These are phyloP conservation scores for Sporothrix phasma DNA, from an alignment of 2,329 filamentous ascomycete species.

Conservation along the genomic window DNA sequence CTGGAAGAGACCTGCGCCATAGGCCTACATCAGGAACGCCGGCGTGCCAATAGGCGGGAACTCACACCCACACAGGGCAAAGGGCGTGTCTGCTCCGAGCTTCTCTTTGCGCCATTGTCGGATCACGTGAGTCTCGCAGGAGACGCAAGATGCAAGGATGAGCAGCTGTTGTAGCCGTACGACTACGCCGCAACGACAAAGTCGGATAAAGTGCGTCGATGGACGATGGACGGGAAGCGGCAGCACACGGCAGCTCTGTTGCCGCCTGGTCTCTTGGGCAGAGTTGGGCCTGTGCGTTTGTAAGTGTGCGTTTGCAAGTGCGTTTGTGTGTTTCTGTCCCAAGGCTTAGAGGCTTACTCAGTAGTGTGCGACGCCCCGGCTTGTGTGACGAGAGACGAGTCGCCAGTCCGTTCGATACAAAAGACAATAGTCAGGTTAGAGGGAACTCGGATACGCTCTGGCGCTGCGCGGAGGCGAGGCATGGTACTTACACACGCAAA, in stretches of 20 bases:
- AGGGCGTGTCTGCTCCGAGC: background rate
- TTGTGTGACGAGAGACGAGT: background rate
- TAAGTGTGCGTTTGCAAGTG: no score
- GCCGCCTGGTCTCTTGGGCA: background rate
- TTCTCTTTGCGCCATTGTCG: background rate
- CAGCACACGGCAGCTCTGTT: background rate
- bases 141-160: no score
- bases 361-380: background rate
- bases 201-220: background rate
- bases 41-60: conserved; percentile 4
- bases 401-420: no score
- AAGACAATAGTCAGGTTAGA: no score
- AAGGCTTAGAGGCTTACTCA: no score
- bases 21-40: no score
- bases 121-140: no score
- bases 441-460: no score
- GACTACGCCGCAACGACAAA: background rate
- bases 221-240: background rate
- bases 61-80: background rate
- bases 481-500: background rate
- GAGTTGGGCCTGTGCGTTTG: background rate
- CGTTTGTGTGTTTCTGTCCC: background rate
- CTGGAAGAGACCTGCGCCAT: no score
- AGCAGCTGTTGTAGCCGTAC: background rate
- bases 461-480: background rate